A percentile compares a stretch with the other conserved stretches of the same genome.
phyloP scores from a whole-genome alignment of 1,284 basidiomycete species.

The Athelia sp. region DNA sequence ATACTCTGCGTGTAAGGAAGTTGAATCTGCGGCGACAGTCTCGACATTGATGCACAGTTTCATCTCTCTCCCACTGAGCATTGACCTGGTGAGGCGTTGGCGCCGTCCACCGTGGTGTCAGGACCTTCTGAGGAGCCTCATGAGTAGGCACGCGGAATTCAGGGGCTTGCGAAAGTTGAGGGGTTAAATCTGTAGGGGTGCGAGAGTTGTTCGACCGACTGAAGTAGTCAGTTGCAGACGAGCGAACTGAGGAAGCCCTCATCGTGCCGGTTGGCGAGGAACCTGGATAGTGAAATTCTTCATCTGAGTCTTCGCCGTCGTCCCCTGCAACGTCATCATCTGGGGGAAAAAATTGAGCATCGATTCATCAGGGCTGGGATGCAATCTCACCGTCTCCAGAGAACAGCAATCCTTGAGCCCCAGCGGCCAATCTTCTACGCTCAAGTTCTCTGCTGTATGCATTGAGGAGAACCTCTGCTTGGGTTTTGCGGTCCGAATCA shows the following conservation, averaged over 20 bases:
- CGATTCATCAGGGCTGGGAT: conserved; percentile 1
- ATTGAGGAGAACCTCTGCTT: conserved; percentile 78
- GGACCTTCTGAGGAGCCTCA: conserved; percentile 75
- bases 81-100: conserved; percentile 64
- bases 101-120: conserved; percentile 47
- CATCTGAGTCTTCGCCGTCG: conserved; percentile 39
- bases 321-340: conserved; percentile 36
- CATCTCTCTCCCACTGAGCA: conserved; percentile 82
- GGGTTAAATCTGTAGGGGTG: conserved; percentile 66
- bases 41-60: conserved; percentile 65
- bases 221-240: conserved; percentile 51
- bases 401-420: conserved; percentile 60
- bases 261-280: conserved; percentile 41
- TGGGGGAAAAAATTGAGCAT: conserved; percentile 12
- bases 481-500: conserved; percentile 66
- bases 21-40: conserved; percentile 77
- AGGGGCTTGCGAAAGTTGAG: conserved; percentile 78
- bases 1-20: conserved; percentile 76
- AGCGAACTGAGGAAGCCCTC: conserved; percentile 49
- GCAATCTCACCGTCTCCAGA: conserved; percentile 40
- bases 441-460: conserved; percentile 75
- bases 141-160: conserved; percentile 86
- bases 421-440: conserved; percentile 60
- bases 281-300: conserved; percentile 73
- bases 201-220: conserved; percentile 45